These are phyloP conservation scores for Xylogone sp. DNA, from an alignment of 2,329 filamentous ascomycete genomes.

Conservation along the genomic window DNA sequence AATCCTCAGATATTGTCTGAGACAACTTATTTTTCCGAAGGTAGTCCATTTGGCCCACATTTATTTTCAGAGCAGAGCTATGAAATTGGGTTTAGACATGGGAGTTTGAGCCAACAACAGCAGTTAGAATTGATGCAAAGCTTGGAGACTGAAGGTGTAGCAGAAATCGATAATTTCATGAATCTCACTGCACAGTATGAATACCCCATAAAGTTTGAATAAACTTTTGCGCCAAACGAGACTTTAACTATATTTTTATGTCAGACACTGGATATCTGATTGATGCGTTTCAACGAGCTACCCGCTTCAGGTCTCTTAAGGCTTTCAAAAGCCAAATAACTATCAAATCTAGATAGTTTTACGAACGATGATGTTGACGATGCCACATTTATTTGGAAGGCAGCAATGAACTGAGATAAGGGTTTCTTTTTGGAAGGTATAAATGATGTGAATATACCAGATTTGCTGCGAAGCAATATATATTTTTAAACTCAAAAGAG, in stretches of 20 bases:
- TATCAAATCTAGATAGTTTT: background rate
- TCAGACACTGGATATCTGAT: background rate
- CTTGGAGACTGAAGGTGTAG: constrained; percentile 65
- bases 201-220: constrained; percentile 18
- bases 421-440: too few relatives aligned
- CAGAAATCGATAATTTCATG: constrained; percentile 58
- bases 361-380: too few relatives aligned
- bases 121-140: constrained; percentile 80
- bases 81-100: constrained; percentile 50
- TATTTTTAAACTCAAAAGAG: background rate
- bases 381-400: too few relatives aligned
- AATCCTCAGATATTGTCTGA: constrained; percentile 12
- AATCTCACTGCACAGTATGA: constrained; percentile 29
- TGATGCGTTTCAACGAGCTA: background rate
- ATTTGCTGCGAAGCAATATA: background rate
- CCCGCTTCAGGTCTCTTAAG: background rate
- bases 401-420: too few relatives aligned
- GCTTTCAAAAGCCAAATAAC: background rate
- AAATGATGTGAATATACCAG: background rate
- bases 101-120: constrained; percentile 73
- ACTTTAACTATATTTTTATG: background rate
- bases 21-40: constrained; percentile 24
- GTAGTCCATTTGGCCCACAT: constrained; percentile 23
- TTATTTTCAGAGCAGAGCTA: constrained; percentile 37
- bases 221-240: background rate